Evolutionary conservation across 2,329 filamentous ascomycete species (phyloP), one percentile per base, ranked within the genome.

Genomic region (Bertia moriformis): DNA sequence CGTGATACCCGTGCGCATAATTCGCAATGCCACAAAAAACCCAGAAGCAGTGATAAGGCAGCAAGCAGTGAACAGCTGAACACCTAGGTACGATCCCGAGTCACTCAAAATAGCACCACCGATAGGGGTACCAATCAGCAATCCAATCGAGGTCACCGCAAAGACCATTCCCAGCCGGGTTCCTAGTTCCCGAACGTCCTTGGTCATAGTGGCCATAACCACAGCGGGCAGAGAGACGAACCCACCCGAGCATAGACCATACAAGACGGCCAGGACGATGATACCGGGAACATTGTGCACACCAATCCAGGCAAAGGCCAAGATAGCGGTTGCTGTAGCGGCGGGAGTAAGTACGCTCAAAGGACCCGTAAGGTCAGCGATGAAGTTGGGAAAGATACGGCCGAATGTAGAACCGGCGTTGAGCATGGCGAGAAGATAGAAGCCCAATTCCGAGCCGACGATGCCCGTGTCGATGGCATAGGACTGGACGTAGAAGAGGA

Each of bases 91-190:
- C 7, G 10, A 12, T 14, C 15, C 12, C 7, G 32, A 10, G 17
- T 15, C 17, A 35, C 51, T 52, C 40, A 61, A 52, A 49, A 58
- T 67, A 39, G 49, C 75, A 55, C 73, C 58, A 61, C 53, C 67
- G 59, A 51, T 69, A 54, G 45, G 64, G 51, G 44, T 76, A 0
- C 60, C 58, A 2, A 72, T 45, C 59, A 78, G 48, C 57, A 74
- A 43, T 58, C 72, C 17, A 53, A 75, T 49, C 59, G 59, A 58
- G 4, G 48, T 41, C 7, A 52, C 27, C 7, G 51, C 40, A 15
- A 61, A 62, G 3, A 43, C 47, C 57, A 66, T 63, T 3, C 64
- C 64, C 47, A 66, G 56, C 29, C 63, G 45, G 1, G 58, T 58
- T 3, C 63, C 63, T 5, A 47, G 43, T 29, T 49, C 49, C 37